Base-by-base conservation (phyloP, 2,329 filamentous ascomycete genomes). In the Fusarium sterilihyphosum region DNA sequence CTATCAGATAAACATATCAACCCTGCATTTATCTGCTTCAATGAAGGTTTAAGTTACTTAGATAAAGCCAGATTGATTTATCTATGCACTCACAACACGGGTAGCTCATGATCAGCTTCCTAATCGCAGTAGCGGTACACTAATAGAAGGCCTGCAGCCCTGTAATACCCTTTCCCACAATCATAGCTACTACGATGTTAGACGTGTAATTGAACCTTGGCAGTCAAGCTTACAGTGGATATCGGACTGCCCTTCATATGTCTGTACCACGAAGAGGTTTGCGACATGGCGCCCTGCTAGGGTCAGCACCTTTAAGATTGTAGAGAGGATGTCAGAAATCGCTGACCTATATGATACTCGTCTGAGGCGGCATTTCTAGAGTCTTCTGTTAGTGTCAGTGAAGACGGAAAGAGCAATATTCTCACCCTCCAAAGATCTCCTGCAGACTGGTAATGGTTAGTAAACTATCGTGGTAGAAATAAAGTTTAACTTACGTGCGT, bases 181-280 rank as follows among this genome's bases (percentile, higher is more conserved):
- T 61, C 59, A 61, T 53, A 6, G 59, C 57, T 60, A 12, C 22
- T n/a, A 26, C 5, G 13, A 38, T 49, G 24, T 38, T 60, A 47
- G n/a, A 31, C 31, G 3, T 31, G 11, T 31, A 10, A 10, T 31
- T 31, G 8, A 31, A 31, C 31, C 9, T 31, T 31, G 31, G 31
- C 31, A 31, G 31, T 10, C 31, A 31, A 12, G 8, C 31, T 89
- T 85, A 96, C 94, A 90, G 83, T 98, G 96, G 80, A 98, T 98
- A 84, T 98, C 96, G 81, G 95, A 98, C 84, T 98, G 96, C 24
- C 96, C 96, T 85, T 98, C 96, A 78, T 98, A 99, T 2, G 96
- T 98, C 85, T 98, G 96, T 61, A 95, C 96, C 53, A 99, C 96
- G 83, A 97, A 98, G 73, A 98, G 83, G 82, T 99, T 98, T 64